Conservation (phyloP, 371 early-diverging fungal species). For the Mortierella sp. region DNA sequence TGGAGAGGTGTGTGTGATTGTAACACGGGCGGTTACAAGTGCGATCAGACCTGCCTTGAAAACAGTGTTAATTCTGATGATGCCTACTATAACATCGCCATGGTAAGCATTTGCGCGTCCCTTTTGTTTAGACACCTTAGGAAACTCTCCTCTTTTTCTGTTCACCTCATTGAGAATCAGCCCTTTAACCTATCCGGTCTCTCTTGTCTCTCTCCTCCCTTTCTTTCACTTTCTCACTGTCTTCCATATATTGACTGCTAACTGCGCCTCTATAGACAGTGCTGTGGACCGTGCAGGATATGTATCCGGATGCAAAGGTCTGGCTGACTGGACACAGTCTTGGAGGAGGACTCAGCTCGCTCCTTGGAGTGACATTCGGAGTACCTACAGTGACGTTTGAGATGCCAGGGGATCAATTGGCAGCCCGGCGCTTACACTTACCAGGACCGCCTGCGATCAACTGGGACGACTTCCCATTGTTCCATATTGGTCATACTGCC, state of each 20-base stretch:
- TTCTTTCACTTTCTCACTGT: no score
- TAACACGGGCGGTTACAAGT: constrained; percentile 66
- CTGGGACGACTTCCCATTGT: constrained; percentile 77
- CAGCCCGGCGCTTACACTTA: constrained; percentile 85
- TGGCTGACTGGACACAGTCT: constrained; percentile 96
- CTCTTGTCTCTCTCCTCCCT: no score
- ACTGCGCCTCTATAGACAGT: constrained; percentile 57
- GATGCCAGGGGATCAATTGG: constrained; percentile 87
- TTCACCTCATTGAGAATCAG: no score
- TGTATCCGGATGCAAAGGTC: constrained; percentile 77
- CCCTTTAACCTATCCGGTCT: no score
- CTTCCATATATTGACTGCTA: no score
- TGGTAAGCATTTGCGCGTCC: constrained; percentile 61
- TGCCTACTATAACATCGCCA: constrained; percentile 86
- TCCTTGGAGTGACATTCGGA: constrained; percentile 89
- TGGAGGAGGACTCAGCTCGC: constrained; percentile 86
- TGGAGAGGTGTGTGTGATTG: constrained; percentile 93
- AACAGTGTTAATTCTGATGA: constrained; percentile 67
- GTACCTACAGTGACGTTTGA: constrained; percentile 91
- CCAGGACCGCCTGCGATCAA: constrained; percentile 65
- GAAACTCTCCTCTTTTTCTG: neutral
- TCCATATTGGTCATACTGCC: constrained; percentile 92
- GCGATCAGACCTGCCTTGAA: constrained; percentile 76
- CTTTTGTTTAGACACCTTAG: no score
- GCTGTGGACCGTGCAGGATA: constrained; percentile 66